These are phyloP conservation scores for Dacryopinax spathularia DNA, from an alignment of 768 basidiomycete genomes.

Conservation along the genomic window DNA sequence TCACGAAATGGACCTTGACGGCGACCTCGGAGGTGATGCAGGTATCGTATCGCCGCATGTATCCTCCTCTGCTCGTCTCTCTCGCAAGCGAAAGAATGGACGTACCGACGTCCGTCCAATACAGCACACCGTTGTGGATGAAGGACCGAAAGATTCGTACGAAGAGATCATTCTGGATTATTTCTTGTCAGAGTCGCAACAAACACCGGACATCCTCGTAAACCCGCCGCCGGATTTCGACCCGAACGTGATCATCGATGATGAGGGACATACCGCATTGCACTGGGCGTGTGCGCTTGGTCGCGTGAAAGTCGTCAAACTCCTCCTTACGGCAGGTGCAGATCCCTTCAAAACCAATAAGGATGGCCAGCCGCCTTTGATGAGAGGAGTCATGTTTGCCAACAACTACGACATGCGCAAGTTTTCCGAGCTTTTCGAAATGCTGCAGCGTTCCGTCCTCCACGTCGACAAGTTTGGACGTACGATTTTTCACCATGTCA, in stretches of 20 bases:
- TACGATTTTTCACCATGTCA: conserved; percentile 95
- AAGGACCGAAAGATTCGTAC: conserved; percentile 33
- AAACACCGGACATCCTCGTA: conserved; percentile 75
- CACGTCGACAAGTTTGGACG: conserved; percentile 98
- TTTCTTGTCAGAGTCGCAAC: conserved; percentile 92
- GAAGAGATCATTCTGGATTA: conserved; percentile 95
- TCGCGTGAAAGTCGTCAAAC: conserved; percentile 85
- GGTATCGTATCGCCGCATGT: not conserved
- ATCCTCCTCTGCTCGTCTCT: not conserved
- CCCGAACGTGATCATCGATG: conserved; percentile 91
- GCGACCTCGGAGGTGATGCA: not conserved
- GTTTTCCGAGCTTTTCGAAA: conserved; percentile 92
- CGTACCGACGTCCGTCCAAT: not conserved
- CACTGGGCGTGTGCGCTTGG: conserved; percentile 99
- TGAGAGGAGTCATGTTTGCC: conserved; percentile 99
- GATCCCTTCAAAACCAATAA: conserved; percentile 96
- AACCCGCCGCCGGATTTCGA: conserved; percentile 83
- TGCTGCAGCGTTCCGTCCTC: conserved; percentile 92
- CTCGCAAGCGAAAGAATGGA: conserved; percentile 6
- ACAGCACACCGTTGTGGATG: not conserved
- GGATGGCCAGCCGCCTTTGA: conserved; percentile 89
- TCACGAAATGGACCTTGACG: not conserved
- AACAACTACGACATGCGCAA: conserved; percentile 99
- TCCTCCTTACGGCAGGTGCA: conserved; percentile 83
- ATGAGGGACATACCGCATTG: conserved; percentile 90